phyloP scores from a whole-genome alignment of 352 stramenopile genomes.

The Pythium apleroticum region DNA sequence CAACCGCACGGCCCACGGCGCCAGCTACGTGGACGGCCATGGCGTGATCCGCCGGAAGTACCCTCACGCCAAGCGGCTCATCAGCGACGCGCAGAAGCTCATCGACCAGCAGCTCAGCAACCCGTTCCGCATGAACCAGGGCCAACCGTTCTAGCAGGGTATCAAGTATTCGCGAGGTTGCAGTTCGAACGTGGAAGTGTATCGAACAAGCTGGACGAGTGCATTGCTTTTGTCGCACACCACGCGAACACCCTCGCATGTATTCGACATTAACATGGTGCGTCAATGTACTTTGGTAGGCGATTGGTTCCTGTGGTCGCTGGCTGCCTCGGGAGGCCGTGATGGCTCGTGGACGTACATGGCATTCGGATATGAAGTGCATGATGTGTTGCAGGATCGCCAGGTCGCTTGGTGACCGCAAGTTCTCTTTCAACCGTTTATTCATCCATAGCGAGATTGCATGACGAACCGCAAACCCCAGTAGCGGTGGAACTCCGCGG shows the following conservation, averaged over 20 bases:
- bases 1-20: slow-evolving; percentile 39
- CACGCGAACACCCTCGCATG: no score
- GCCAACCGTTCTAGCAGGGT: neutral
- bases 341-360: no score
- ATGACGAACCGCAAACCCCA: no score
- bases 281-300: no score
- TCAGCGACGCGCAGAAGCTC: slow-evolving; percentile 46
- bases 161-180: neutral
- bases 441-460: neutral
- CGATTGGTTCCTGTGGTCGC: no score
- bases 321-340: no score
- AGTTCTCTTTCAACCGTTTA: neutral
- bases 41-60: slow-evolving; percentile 63
- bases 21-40: slow-evolving; percentile 61
- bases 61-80: slow-evolving; percentile 61
- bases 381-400: slow-evolving; percentile 1
- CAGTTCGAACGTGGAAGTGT: neutral
- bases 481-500: no score
- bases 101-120: slow-evolving; percentile 36
- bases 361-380: neutral
- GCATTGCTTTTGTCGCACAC: no score
- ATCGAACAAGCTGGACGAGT: no score
- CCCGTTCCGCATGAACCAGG: slow-evolving; percentile 30
- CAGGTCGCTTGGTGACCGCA: neutral
- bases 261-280: no score